These are phyloP conservation scores for Lagerstroemia speciosa DNA, from an alignment of 345 rosid genomes.

Conservation along the genomic window DNA sequence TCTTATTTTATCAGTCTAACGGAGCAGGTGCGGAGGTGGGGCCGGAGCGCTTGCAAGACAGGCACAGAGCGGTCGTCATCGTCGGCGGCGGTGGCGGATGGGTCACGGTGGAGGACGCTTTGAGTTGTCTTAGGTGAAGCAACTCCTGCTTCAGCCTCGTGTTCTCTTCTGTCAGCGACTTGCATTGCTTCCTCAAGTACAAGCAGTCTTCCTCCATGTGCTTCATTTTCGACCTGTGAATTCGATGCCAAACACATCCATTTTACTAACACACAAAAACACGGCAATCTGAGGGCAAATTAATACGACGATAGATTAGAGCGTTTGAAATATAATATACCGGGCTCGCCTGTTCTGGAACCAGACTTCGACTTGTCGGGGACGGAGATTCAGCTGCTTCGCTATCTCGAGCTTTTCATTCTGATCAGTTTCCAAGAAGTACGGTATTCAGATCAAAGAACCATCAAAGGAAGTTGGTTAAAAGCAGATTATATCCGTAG, in stretches of 20 bases:
- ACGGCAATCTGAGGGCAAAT: too few relatives aligned
- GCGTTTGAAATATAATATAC: conserved; percentile 19
- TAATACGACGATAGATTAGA: background rate
- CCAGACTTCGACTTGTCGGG: conserved; percentile 97
- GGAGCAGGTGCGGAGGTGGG: too few relatives aligned
- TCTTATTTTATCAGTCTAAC: too few relatives aligned
- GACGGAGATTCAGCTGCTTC: conserved; percentile 78
- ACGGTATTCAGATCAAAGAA: background rate
- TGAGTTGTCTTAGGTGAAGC: conserved; percentile 30
- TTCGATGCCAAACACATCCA: too few relatives aligned
- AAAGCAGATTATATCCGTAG: too few relatives aligned
- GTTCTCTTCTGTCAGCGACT: conserved; percentile 85
- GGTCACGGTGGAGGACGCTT: background rate
- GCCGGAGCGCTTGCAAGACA: too few relatives aligned
- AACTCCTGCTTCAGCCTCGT: conserved; percentile 80
- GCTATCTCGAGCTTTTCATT: conserved; percentile 80
- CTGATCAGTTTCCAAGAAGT: conserved; percentile 23
- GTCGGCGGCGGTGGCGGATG: too few relatives aligned
- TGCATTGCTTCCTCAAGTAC: conserved; percentile 83
- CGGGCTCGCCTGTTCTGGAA: conserved; percentile 97
- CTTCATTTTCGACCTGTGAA: conserved; percentile 80
- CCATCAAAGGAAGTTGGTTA: too few relatives aligned
- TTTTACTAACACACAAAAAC: too few relatives aligned
- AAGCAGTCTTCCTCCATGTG: conserved; percentile 93
- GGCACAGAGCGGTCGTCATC: too few relatives aligned